Base-by-base conservation (phyloP, 805 yeast genomes). In the Yarrowia alimentaria region DNA sequence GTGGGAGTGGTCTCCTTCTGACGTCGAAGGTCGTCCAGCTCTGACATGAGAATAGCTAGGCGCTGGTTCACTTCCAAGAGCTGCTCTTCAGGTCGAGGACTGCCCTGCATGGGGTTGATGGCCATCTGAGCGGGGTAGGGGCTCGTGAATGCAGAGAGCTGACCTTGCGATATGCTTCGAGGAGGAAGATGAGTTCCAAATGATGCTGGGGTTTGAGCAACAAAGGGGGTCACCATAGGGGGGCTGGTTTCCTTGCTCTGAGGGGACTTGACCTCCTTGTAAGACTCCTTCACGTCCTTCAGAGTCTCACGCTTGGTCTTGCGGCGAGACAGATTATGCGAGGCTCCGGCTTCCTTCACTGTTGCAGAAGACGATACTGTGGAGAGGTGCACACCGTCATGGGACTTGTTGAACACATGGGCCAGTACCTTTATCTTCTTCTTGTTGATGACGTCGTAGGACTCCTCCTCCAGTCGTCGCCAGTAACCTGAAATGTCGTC, bases 401-500 rank as follows among this genome's bases (percentile, higher is more conserved):
- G 47, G 11, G 13, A 13, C 33, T 40, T 40, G 33, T 32, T 18
- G 11, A 47, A 47, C 14, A 34, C 42, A 13, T 47, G 51, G 0
- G 51, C 51, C 30, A 47, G 11, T n/a, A 34, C 51, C 33, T 28
- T 47, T 32, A 47, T 34, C 21, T 34, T 47, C 31, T 32, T 34
- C 26, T 32, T 33, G 51, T 32, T 33, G 28, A 47, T 47, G 19
- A 47, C 42, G n/a, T 47, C 51, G 26, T 47, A 33, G 4, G 51
- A 47, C 22, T 32, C 42, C 17, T 32, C 51, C 19, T 47, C 51
- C 21, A 47, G 20, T 1, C 42, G 40, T 11, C 33, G 5, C 51
- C 51, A 47, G 28, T 33, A 47, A 32, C 34, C 51, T 11, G 50
- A 21, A 30, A 43, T 43, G 37, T 43, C 50, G 37, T 43, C 50